Conservation (phyloP, 2,329 filamentous ascomycete genomes). For the Shiraia sp. region DNA sequence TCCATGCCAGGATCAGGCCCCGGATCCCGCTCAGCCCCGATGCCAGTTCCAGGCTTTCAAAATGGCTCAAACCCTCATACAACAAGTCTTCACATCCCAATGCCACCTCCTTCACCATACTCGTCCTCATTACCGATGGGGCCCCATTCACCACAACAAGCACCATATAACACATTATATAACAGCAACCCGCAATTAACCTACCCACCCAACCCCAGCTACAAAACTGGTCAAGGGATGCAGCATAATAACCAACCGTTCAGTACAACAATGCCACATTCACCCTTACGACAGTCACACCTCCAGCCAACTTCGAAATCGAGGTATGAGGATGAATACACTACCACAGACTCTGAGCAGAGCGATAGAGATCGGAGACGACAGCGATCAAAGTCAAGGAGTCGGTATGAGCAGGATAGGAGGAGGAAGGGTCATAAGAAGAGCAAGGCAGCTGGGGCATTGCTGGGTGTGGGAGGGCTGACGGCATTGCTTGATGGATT, state of each 20-base stretch:
- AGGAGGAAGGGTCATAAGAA: conserved; percentile 28
- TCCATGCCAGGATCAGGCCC: conserved; percentile 28
- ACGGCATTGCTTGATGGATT: conserved; percentile 44
- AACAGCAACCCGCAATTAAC: conserved; percentile 9
- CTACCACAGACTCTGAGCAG: conserved; percentile 31
- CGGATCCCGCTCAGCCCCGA: conserved; percentile 10
- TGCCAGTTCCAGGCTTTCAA: conserved; percentile 20
- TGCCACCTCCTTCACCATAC: conserved; percentile 6
- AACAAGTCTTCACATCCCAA: conserved; percentile 19
- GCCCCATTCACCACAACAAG: conserved; percentile 7
- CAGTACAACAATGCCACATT: conserved; percentile 12
- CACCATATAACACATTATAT: conserved; percentile 5
- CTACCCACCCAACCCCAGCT: conserved; percentile 5
- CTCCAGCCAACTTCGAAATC: conserved; percentile 5
- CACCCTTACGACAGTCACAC: conserved; percentile 20
- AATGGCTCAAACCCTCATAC: conserved; percentile 11
- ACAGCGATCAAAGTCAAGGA: conserved; percentile 18
- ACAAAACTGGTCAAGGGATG: conserved; percentile 2
- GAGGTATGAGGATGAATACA: conserved; percentile 19
- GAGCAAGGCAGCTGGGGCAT: conserved; percentile 34
- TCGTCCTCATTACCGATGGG: conserved; percentile 3
- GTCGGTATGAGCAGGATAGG: conserved; percentile 8
- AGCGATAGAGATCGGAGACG: conserved; percentile 14
- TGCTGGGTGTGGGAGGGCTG: conserved; percentile 44
- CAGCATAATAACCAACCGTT: conserved; percentile 7